Conservation (phyloP, 2,329 filamentous ascomycete species). For the Claviceps arundinis region DNA sequence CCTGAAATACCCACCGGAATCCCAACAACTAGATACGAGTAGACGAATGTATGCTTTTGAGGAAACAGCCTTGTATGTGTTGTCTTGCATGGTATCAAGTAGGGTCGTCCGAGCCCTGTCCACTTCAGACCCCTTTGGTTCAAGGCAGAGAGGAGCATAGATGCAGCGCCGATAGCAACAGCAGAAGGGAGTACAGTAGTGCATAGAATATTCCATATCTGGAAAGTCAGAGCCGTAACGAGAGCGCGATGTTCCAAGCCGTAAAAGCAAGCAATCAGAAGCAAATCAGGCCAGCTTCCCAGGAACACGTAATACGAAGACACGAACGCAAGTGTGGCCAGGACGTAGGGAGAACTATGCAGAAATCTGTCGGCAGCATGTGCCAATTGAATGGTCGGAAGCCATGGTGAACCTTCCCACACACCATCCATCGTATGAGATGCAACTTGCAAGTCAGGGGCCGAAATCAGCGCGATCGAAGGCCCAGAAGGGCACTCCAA, state of each 20-base stretch:
- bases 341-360: background rate
- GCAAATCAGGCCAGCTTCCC: conserved; percentile 12
- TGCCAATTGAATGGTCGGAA: conserved; percentile 7
- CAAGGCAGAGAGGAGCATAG: background rate
- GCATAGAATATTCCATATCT: background rate
- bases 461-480: background rate
- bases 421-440: conserved; percentile 14
- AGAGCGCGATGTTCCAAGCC: background rate
- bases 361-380: conserved; percentile 9
- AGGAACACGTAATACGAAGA: conserved; percentile 10
- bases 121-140: background rate
- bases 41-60: conserved; percentile 52
- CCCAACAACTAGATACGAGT: conserved; percentile 58
- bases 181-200: background rate
- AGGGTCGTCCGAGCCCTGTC: conserved; percentile 18
- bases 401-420: conserved; percentile 13
- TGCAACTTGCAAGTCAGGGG: background rate
- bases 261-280: conserved; percentile 4
- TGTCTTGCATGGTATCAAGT: conserved; percentile 52
- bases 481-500: background rate
- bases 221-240: background rate
- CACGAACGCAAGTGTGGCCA: background rate
- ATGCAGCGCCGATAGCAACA: background rate
- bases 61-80: conserved; percentile 56
- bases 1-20: conserved; percentile 52